Evolutionary conservation across 1,284 basidiomycete genomes (phyloP), one percentile per base, ranked within the genome.

Genomic region (Cutaneotrichosporon dermatis): DNA sequence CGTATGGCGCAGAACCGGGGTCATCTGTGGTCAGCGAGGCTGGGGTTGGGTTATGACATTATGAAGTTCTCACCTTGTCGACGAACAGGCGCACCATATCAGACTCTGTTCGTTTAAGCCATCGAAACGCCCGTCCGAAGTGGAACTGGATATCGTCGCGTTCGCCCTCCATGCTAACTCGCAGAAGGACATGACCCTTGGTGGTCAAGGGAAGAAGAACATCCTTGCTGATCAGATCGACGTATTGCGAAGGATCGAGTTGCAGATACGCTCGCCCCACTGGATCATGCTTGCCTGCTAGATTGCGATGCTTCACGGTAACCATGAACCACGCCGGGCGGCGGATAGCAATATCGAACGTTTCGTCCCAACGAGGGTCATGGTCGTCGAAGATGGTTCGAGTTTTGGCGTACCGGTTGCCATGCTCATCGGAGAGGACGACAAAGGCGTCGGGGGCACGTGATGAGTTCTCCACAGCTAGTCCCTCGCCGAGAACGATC

Each of bases 101-200:
- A 25, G 85, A 87, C 74, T 99, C 94, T 0, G 92, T 89, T 33
- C 95, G 83, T 79, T 99, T 98, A 68, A 99, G 77, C 51, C 88
- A 93, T 42, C 95, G 83, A 83, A 99, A 99, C 1, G 89, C 96
- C 43, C 92, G 84, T 10, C 96, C 96, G 73, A 99, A 99, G 80
- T 92, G 93, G 81, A 97, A 99, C 66, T 92, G 89, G 16, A 95
- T 91, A 73, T 99, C 96, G 72, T 97, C 94, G 76, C 95, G 91
- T 81, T 98, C 95, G 50, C 93, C 93, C 73, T 99, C 96, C 93
- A 99, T 97, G 74, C 92, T 95, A 55, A 99, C 84, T 6, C 96
- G 84, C 33, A 97, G 80, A 49, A 96, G 79, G 40, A 98, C 83
- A 39, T 92, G 85, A 1, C 94, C 93, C 16, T 70, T 66, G 59